A percentile compares a stretch with the other conserved stretches of the same genome.
phyloP scores from a whole-genome alignment of 2,329 filamentous ascomycete species.

The Claviceps maximensis region DNA sequence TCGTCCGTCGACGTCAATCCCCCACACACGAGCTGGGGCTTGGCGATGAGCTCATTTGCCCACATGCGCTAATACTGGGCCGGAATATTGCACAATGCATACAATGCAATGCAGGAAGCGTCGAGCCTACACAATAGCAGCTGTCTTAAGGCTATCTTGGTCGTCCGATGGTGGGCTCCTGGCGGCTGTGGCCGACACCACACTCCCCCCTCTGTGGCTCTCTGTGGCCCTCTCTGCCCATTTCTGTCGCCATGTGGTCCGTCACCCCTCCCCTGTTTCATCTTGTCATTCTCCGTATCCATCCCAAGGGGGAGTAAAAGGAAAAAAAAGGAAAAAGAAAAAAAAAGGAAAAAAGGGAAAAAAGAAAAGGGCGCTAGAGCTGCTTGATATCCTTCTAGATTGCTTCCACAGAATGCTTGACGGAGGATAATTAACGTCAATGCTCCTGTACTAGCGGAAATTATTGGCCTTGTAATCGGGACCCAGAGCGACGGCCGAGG shows the following conservation, averaged over 20 bases:
- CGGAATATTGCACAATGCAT: conserved; percentile 1
- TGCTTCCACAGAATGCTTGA: too few relatives aligned
- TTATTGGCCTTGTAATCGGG: too few relatives aligned
- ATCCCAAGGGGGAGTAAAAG: too few relatives aligned
- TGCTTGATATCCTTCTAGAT: too few relatives aligned
- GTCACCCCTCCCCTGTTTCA: not conserved
- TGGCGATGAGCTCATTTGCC: not conserved
- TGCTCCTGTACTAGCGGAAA: too few relatives aligned
- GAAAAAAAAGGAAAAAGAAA: too few relatives aligned
- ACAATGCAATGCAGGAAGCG: not conserved
- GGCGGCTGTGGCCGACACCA: not conserved
- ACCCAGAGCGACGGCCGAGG: too few relatives aligned
- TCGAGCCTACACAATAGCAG: not conserved
- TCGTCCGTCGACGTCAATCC: not conserved
- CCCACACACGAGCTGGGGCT: not conserved
- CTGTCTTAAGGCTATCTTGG: not conserved
- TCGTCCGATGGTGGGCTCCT: not conserved
- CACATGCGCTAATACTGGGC: not conserved
- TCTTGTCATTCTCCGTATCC: not conserved
- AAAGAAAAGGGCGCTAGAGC: too few relatives aligned
- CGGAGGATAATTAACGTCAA: too few relatives aligned
- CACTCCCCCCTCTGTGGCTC: not conserved
- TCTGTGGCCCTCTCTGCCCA: not conserved
- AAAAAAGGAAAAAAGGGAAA: too few relatives aligned
- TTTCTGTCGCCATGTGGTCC: not conserved